Evolutionary conservation across 495 filamentous ascomycete species (phyloP), one percentile per base, ranked within the genome.

Genomic region (Lasiosphaeria miniovina): DNA sequence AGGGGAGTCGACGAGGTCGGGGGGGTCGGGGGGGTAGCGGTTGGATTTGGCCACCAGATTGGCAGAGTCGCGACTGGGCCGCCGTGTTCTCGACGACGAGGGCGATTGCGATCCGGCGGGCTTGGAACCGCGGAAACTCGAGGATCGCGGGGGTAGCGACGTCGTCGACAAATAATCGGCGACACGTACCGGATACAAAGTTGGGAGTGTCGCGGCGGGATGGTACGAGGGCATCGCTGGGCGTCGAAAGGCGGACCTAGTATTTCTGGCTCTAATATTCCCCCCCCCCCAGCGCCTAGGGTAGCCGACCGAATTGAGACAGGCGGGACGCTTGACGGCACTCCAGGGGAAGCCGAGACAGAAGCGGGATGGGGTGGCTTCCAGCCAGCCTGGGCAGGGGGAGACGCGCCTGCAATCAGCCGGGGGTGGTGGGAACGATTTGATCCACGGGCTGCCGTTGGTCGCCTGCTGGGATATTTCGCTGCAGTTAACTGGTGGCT

Each of bases 201-300:
- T 65, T 55, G 65, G 63, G 49, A 65, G 58, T 33, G 62, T 61
- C 14, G 60, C 63, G 54, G 63, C 60, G 58, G 61, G 48, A 61
- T 59, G 61, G 63, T 58, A 59, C 57, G 66, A 63, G 70, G 70
- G 69, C 68, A 72, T 72, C 52, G 61, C 65, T 58, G 53, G 31
- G 36, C 14, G 33, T 31, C 35, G 35, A 55, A 60, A 45, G 33
- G 32, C 36, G 46, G 52, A 52, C 49, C 49, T 34, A 38, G 45
- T 51, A 36, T 36, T 43, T 41, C 57, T 32, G 52, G 58, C 32
- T 58, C 59, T 43, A 59, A 55, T 54, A n/a, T 46, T 46, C 11
- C 43, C 43, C 43, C 41, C 4, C 41, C 43, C 43, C 43, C 43
- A n/a, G 43, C 43, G 15, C 12, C 15, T 2, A 11, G 15, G 49